These are phyloP conservation scores for Colletotrichum phormii DNA, from an alignment of 2,329 filamentous ascomycete genomes.

Conservation along the genomic window DNA sequence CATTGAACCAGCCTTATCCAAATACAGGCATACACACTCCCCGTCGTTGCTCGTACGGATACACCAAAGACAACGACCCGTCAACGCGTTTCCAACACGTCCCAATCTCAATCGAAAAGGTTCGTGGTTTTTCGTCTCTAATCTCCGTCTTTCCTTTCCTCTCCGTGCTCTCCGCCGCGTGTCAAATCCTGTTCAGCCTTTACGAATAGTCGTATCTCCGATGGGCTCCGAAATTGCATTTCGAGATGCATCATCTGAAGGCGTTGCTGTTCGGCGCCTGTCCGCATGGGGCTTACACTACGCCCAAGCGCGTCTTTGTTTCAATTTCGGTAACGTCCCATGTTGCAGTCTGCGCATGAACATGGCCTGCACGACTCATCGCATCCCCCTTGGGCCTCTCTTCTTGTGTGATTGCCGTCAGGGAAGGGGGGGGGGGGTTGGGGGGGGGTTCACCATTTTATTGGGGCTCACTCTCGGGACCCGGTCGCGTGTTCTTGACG, in stretches of 20 bases:
- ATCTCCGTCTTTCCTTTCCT: slow-evolving; percentile 13
- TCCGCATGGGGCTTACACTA: slow-evolving; percentile 28
- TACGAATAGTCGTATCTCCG: slow-evolving; percentile 24
- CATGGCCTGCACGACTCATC: slow-evolving; percentile 31
- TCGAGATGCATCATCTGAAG: slow-evolving; percentile 36
- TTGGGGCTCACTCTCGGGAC: slow-evolving; percentile 26
- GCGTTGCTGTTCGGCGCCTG: slow-evolving; percentile 29
- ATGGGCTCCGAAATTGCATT: slow-evolving; percentile 35
- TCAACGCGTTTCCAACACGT: slow-evolving; percentile 19
- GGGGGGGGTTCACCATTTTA: slow-evolving; percentile 17
- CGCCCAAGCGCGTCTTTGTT: slow-evolving; percentile 33
- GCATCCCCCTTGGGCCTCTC: slow-evolving; percentile 27
- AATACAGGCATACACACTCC: neutral
- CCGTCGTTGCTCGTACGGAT: neutral
- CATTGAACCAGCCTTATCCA: slow-evolving; percentile 16
- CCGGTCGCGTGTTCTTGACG: slow-evolving; percentile 35
- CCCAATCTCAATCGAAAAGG: slow-evolving; percentile 2
- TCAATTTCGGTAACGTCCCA: slow-evolving; percentile 38
- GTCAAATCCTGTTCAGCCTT: neutral
- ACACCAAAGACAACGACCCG: neutral
- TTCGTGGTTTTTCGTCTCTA: slow-evolving; percentile 25
- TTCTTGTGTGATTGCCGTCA: slow-evolving; percentile 32
- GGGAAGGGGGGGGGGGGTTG: slow-evolving; percentile 14
- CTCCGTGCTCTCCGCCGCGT: neutral
- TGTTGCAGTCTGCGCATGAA: slow-evolving; percentile 38